These are phyloP conservation scores for Suillus americanus DNA, from an alignment of 768 basidiomycete species.

Conservation along the genomic window DNA sequence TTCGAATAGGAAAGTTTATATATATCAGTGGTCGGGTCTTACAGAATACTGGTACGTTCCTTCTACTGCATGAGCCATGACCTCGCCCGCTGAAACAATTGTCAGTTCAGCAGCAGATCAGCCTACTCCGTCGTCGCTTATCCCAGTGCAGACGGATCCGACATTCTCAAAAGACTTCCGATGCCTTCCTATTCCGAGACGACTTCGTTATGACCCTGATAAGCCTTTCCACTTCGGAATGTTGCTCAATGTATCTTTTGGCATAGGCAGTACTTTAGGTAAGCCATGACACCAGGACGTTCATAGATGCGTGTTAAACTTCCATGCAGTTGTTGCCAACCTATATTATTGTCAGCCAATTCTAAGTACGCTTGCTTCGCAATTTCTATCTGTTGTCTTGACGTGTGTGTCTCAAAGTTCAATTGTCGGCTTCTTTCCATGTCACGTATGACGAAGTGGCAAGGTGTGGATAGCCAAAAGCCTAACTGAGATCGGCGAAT, in stretches of 20 bases:
- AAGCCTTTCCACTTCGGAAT: slow-evolving; percentile 37
- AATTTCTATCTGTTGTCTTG: slow-evolving; percentile 6
- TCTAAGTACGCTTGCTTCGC: slow-evolving; percentile 47
- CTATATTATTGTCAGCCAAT: slow-evolving; percentile 84
- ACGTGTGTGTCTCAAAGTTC: slow-evolving; percentile 9
- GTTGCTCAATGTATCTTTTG: slow-evolving; percentile 46
- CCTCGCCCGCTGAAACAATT: not conserved
- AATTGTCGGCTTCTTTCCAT: slow-evolving; percentile 38
- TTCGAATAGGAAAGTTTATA: not conserved
- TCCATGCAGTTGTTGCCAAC: slow-evolving; percentile 51
- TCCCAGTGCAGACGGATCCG: not conserved
- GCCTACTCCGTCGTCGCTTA: not conserved
- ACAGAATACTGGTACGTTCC: not conserved
- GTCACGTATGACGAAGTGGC: slow-evolving; percentile 35
- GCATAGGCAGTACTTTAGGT: slow-evolving; percentile 47
- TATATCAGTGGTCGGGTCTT: not conserved
- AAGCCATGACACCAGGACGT: slow-evolving; percentile 15
- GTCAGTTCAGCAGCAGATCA: not conserved
- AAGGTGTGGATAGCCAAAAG: slow-evolving; percentile 17
- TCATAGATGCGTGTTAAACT: not conserved
- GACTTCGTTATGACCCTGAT: slow-evolving; percentile 40
- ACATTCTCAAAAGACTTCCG: slow-evolving; percentile 34
- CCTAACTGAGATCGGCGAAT: not conserved
- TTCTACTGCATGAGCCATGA: not conserved
- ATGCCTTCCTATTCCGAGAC: slow-evolving; percentile 46